phyloP scores from a whole-genome alignment of 148 eudicot species.

The Vaccinium corymbosum region DNA sequence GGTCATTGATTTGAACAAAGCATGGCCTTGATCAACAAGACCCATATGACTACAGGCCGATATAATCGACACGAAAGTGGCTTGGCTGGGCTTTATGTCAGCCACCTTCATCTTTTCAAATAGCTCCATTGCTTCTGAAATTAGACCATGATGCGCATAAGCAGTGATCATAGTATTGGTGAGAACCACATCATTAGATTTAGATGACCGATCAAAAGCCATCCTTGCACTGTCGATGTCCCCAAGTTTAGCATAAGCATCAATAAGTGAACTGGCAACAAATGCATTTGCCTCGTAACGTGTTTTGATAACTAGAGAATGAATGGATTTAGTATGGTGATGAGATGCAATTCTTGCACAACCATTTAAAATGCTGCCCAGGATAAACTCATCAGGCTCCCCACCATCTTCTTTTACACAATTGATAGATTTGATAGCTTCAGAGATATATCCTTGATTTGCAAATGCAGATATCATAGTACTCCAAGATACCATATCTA shows the following conservation, averaged over 20 bases:
- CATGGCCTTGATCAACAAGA: slow-evolving; percentile 24
- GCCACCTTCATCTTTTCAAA: slow-evolving; percentile 23
- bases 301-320: slow-evolving; percentile 17
- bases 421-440: slow-evolving; percentile 13
- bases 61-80: slow-evolving; percentile 27
- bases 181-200: slow-evolving; percentile 19
- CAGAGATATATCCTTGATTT: slow-evolving; percentile 16
- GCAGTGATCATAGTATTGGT: slow-evolving; percentile 28
- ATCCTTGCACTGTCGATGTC: slow-evolving; percentile 23
- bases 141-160: slow-evolving; percentile 27
- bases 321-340: slow-evolving; percentile 18
- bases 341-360: slow-evolving; percentile 24
- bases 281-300: slow-evolving; percentile 15
- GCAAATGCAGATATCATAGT: slow-evolving; percentile 19
- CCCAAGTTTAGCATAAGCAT: slow-evolving; percentile 29
- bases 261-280: slow-evolving; percentile 23
- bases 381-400: slow-evolving; percentile 22
- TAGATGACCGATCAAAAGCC: slow-evolving; percentile 17
- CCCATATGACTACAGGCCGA: slow-evolving; percentile 29
- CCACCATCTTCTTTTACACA: slow-evolving; percentile 14
- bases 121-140: slow-evolving; percentile 24
- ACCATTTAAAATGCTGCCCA: slow-evolving; percentile 22
- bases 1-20: slow-evolving; percentile 25
- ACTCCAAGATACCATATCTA: slow-evolving; percentile 20
- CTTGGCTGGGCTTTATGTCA: slow-evolving; percentile 21